Evolutionary conservation across 768 basidiomycete genomes (phyloP).

Genomic region (Lactarius indigo): DNA sequence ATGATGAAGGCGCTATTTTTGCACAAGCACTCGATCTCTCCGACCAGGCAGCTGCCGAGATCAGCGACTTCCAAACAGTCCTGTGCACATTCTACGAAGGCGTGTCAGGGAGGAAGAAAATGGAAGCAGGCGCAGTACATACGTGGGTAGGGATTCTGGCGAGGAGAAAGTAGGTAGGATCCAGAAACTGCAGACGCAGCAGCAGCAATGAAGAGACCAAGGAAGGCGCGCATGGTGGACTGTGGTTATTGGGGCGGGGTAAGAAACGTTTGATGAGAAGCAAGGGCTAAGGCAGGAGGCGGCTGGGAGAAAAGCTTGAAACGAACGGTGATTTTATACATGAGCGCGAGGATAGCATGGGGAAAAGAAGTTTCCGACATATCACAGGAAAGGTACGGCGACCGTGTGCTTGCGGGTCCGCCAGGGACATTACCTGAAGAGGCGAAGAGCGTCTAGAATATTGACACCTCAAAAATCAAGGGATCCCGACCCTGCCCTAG

Average conservation of each 20-base stretch:
- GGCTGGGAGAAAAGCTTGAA: too few species aligned
- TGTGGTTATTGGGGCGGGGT: conserved; percentile 16
- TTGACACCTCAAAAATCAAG: background rate
- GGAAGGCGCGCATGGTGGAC: conserved; percentile 52
- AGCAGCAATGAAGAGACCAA: conserved; percentile 37
- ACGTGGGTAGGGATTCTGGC: conserved; percentile 18
- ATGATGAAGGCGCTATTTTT: conserved; percentile 42
- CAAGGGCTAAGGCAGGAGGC: background rate
- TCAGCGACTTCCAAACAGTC: conserved; percentile 46
- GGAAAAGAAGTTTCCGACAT: conserved; percentile 21
- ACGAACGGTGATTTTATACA: conserved; percentile 1
- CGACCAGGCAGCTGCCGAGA: conserved; percentile 41
- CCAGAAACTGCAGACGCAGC: conserved; percentile 37
- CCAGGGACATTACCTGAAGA: background rate
- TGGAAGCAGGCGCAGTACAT: background rate
- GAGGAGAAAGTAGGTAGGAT: conserved; percentile 23
- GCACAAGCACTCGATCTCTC: conserved; percentile 62
- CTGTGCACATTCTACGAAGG: conserved; percentile 46
- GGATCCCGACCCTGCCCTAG: background rate
- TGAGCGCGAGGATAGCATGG: conserved; percentile 25
- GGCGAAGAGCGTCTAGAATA: background rate
- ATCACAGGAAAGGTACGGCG: background rate
- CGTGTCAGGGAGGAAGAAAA: conserved; percentile 1
- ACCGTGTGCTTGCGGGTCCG: background rate
- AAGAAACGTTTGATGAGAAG: background rate